Conservation (phyloP, 2,329 filamentous ascomycete species). For the Penicillium griseofulvum region DNA sequence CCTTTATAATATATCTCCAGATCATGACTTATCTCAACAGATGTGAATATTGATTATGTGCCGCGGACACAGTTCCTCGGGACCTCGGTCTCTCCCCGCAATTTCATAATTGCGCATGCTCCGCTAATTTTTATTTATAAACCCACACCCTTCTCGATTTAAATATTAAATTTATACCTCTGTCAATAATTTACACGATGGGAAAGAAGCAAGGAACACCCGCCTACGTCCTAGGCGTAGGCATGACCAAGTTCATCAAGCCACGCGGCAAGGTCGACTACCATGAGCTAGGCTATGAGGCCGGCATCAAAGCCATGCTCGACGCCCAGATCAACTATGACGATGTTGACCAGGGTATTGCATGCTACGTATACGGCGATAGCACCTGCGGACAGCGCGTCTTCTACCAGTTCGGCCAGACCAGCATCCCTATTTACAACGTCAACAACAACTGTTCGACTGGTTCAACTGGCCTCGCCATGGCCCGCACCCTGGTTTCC, state of each 20-base stretch:
- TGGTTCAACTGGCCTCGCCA: conserved; percentile 83
- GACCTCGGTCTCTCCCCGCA: conserved; percentile 37
- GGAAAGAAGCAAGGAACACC: conserved; percentile 52
- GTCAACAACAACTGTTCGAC: conserved; percentile 99
- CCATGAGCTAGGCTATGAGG: conserved; percentile 89
- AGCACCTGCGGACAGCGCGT: conserved; percentile 92
- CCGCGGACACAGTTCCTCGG: conserved; percentile 26
- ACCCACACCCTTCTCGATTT: not conserved
- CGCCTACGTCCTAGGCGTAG: conserved; percentile 90
- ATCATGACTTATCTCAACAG: too few relatives aligned
- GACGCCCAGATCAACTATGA: conserved; percentile 85
- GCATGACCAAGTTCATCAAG: conserved; percentile 99
- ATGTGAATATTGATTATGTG: conserved; percentile 2
- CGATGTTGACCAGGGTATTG: conserved; percentile 89
- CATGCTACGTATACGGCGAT: conserved; percentile 98
- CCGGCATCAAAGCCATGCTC: conserved; percentile 80
- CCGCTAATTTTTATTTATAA: conserved; percentile 1
- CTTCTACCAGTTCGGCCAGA: conserved; percentile 99
- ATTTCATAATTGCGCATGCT: conserved; percentile 12
- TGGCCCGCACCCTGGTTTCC: conserved; percentile 76
- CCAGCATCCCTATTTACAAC: conserved; percentile 92
- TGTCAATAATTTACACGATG: conserved; percentile 43
- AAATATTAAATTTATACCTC: not conserved
- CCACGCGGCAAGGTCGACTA: conserved; percentile 92
- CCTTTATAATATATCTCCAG: too few relatives aligned